These are phyloP conservation scores for Pueraria montana DNA, from an alignment of 306 rosid species.

Conservation along the genomic window DNA sequence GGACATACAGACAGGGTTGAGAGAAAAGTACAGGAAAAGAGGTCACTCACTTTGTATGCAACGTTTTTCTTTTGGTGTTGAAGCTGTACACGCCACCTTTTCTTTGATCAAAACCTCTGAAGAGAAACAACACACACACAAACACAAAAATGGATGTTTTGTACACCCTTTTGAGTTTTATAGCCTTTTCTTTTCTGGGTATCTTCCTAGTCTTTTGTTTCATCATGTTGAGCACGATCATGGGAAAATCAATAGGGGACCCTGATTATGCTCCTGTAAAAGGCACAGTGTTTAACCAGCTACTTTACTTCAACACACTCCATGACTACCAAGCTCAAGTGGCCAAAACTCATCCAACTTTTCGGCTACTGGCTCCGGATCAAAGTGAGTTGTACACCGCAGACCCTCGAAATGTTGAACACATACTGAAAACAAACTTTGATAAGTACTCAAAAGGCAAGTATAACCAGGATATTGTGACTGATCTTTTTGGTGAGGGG, in stretches of 20 bases:
- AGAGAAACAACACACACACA: background rate
- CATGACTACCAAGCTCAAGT: constrained; percentile 53
- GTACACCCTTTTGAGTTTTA: constrained; percentile 48
- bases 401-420: constrained; percentile 64
- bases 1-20: no score
- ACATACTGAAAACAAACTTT: constrained; percentile 61
- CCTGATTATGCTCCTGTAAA: constrained; percentile 65
- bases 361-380: constrained; percentile 54
- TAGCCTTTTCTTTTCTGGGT: constrained; percentile 40
- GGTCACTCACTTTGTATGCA: no score
- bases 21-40: no score
- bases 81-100: background rate
- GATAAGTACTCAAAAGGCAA: constrained; percentile 67
- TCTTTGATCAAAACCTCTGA: constrained; percentile 5
- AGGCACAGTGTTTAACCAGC: constrained; percentile 66
- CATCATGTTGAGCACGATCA: constrained; percentile 47
- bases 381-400: constrained; percentile 63
- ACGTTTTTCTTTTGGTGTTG: background rate
- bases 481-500: constrained; percentile 75
- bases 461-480: constrained; percentile 33
- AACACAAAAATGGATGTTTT: constrained; percentile 55
- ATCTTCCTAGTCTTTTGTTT: constrained; percentile 47
- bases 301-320: constrained; percentile 60
- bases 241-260: constrained; percentile 67
- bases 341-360: constrained; percentile 60